phyloP scores from a whole-genome alignment of 768 basidiomycete species.

The Calvatia gigantea region DNA sequence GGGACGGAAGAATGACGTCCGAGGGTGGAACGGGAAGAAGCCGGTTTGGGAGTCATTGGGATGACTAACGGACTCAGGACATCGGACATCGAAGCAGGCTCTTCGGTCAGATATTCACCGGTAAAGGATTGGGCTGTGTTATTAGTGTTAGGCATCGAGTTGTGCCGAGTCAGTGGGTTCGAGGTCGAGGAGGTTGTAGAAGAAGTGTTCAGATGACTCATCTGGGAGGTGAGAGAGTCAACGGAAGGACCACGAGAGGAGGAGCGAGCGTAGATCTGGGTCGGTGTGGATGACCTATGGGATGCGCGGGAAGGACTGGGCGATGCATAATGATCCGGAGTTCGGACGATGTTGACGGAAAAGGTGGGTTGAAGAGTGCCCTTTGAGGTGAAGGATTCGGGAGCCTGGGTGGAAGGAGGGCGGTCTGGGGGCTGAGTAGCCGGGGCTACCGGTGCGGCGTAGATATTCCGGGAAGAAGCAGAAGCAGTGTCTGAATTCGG shows the following conservation, averaged over 20 bases:
- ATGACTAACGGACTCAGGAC: constrained; percentile 45
- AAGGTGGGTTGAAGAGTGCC: constrained; percentile 64
- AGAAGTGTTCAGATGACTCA: constrained; percentile 18
- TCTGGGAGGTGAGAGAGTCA: constrained; percentile 18
- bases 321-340: constrained; percentile 54
- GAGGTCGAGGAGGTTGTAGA: constrained; percentile 10
- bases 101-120: constrained; percentile 34
- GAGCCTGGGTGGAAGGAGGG: constrained; percentile 11
- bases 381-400: constrained; percentile 47
- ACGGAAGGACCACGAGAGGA: constrained; percentile 15
- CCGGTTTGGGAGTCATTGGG: constrained; percentile 28
- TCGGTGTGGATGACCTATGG: constrained; percentile 2
- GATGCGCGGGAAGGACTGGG: constrained; percentile 14
- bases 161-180: constrained; percentile 27
- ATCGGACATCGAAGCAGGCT: constrained; percentile 29
- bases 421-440: background rate
- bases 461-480: constrained; percentile 8
- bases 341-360: constrained; percentile 64
- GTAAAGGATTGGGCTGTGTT: constrained; percentile 18
- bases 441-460: background rate
- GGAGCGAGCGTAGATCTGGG: constrained; percentile 12
- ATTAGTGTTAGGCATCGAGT: constrained; percentile 25
- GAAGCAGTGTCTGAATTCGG: constrained; percentile 5
- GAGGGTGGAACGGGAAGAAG: constrained; percentile 16
- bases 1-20: constrained; percentile 32